A percentile compares a stretch with the other conserved stretches of the same genome.
These are phyloP conservation scores for Mucor sp. DNA, from an alignment of 371 early-diverging fungal genomes.

Conservation along the genomic window DNA sequence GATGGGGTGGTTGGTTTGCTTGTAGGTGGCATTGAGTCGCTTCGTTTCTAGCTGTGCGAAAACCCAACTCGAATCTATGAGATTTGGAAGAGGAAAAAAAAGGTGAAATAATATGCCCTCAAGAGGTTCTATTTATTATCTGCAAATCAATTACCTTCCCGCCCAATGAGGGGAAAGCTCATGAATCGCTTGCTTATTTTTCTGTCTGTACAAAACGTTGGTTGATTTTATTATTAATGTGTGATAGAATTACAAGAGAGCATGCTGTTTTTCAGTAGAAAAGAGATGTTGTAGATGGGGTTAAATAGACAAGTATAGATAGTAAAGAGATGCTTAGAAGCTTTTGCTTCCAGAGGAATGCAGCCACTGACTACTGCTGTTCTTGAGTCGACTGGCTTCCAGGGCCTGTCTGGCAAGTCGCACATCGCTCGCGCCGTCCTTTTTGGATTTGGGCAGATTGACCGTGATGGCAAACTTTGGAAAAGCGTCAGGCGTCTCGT, in stretches of 20 bases:
- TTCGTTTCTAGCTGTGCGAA: not conserved
- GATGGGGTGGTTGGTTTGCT: not conserved
- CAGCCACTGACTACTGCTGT: slow-evolving; percentile 42
- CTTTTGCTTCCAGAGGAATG: slow-evolving; percentile 25
- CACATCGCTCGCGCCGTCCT: slow-evolving; percentile 17
- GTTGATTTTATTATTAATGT: too few relatives aligned
- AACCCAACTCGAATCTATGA: not conserved
- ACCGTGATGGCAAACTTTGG: slow-evolving; percentile 4
- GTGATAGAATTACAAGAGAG: not conserved
- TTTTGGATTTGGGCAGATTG: slow-evolving; percentile 9
- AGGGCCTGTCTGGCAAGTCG: slow-evolving; percentile 24
- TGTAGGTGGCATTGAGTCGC: slow-evolving; percentile 9
- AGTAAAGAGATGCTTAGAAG: slow-evolving; percentile 24
- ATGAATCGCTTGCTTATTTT: too few relatives aligned
- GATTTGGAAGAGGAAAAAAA: not conserved
- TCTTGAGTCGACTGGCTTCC: slow-evolving; percentile 22
- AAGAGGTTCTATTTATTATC: too few relatives aligned
- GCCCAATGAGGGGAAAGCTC: too few relatives aligned
- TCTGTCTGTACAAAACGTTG: too few relatives aligned
- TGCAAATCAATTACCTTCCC: too few relatives aligned
- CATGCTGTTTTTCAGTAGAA: not conserved
- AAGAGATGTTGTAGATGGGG: not conserved
- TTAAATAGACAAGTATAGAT: not conserved
- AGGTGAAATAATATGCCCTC: not conserved
- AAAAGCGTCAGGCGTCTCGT: not conserved